Evolutionary conservation across 768 basidiomycete species (phyloP).

Genomic region (Dioszegia hungarica): DNA sequence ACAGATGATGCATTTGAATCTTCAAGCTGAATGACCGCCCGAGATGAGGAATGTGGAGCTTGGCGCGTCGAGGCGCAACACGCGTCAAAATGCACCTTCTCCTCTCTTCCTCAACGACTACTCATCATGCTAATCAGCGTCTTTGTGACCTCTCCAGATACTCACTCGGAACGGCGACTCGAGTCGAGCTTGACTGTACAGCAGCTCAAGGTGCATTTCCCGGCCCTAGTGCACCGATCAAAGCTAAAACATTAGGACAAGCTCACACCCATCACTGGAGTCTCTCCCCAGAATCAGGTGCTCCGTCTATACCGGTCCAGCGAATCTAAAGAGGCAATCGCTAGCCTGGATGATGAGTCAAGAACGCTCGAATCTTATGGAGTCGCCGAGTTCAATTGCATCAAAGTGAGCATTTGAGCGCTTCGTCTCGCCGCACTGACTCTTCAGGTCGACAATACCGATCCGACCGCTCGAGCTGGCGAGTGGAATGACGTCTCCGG

Average conservation of each 20-base stretch:
- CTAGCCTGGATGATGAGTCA: slow-evolving; percentile 61
- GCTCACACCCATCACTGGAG: slow-evolving; percentile 86
- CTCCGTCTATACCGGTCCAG: slow-evolving; percentile 64
- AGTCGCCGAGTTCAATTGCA: slow-evolving; percentile 67
- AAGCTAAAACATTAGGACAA: slow-evolving; percentile 57
- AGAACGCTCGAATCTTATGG: slow-evolving; percentile 71
- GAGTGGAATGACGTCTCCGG: slow-evolving; percentile 77
- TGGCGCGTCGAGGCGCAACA: too few relatives aligned
- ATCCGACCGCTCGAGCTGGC: slow-evolving; percentile 70
- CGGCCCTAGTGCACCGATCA: background rate
- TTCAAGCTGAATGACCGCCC: too few relatives aligned
- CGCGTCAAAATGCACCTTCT: background rate
- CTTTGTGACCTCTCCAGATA: slow-evolving; percentile 79
- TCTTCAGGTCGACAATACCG: slow-evolving; percentile 63
- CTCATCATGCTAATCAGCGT: slow-evolving; percentile 54
- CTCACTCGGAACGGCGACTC: slow-evolving; percentile 79
- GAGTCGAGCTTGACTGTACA: slow-evolving; percentile 69
- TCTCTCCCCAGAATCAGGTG: slow-evolving; percentile 66
- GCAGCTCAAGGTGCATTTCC: slow-evolving; percentile 68
- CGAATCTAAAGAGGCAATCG: slow-evolving; percentile 53
- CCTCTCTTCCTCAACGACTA: background rate
- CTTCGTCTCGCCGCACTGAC: background rate
- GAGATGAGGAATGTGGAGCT: too few relatives aligned
- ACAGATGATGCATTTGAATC: too few relatives aligned
- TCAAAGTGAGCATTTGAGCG: slow-evolving; percentile 59